Evolutionary conservation across 2,329 filamentous ascomycete genomes (phyloP), one percentile per base, ranked within the genome.

Genomic region (Phialophora tarda): DNA sequence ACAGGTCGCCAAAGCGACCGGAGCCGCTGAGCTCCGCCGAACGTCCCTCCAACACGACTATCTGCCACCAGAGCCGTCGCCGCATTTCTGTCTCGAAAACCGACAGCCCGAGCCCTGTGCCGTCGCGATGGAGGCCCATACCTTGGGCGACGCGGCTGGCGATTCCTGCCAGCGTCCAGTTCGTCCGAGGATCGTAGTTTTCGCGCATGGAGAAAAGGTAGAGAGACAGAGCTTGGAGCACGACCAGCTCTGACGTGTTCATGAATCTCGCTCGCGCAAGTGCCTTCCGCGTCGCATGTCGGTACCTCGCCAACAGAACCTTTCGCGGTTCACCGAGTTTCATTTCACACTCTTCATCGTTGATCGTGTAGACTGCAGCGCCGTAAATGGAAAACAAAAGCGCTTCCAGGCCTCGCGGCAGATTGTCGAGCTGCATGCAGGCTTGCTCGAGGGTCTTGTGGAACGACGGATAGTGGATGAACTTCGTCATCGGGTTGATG

Each of bases 401-500:
- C 3, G 83, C 82, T 73, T 90, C 88, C 28, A 72, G 63, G 30
- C 66, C 64, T 47, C 57, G 63, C 4, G 85, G 80, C 10, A 71
- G 23, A 62, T 71, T 34, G 65, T 73, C 32, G 62, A 79, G 67
- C 67, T 75, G 53, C 69, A 66, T 38, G 10, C 84, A 85, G 1
- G 88, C 88, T 65, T 90, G 85, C 44, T 90, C 82, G 7, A 93
- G 80, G 54, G 85, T 83, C 1, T 85, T 83, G 72, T 92, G 88
- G 3, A 92, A 77, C 0, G 88, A 88, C 0, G 91, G 90, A 1
- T 89, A 84, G 74, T 94, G 91, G 26, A 92, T 87, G 54, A 88
- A 73, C 74, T 93, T 93, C 71, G 87, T 86, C 54, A 92, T 76
- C 0, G 91, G 90, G 72, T 93, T 90, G 63, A 93, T 87, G 67